Percentiles rank a stretch among this genome's conserved stretches.
Evolutionary conservation across 2,329 filamentous ascomycete species (phyloP).

Genomic region (Davidsoniella virescens): DNA sequence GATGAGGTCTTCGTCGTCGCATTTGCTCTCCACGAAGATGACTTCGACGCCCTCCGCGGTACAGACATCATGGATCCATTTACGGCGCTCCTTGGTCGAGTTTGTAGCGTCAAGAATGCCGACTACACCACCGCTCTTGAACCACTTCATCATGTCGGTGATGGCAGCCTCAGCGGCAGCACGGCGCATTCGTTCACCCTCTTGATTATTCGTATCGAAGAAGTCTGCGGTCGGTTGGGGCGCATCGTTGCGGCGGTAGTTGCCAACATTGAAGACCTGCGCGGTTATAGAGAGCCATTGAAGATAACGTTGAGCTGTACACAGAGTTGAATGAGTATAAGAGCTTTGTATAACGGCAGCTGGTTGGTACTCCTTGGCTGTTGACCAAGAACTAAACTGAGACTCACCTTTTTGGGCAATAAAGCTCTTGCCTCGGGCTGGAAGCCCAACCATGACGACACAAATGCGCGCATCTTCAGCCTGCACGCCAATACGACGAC

Average conservation of each 20-base stretch:
- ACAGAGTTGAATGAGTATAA: background rate
- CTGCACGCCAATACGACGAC: constrained; percentile 51
- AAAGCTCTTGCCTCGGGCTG: constrained; percentile 88
- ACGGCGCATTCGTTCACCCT: constrained; percentile 76
- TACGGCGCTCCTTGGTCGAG: constrained; percentile 73
- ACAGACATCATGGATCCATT: constrained; percentile 80
- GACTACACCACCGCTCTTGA: constrained; percentile 61
- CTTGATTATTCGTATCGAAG: constrained; percentile 79
- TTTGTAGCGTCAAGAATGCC: constrained; percentile 95
- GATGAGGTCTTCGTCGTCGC: constrained; percentile 87
- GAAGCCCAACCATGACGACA: constrained; percentile 96
- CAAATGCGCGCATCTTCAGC: constrained; percentile 93
- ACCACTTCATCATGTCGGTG: constrained; percentile 89
- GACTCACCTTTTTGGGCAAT: constrained; percentile 85
- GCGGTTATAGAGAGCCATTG: constrained; percentile 92
- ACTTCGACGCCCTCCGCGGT: constrained; percentile 66
- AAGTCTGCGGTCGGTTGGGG: constrained; percentile 87
- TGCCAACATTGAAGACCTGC: constrained; percentile 93
- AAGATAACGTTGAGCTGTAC: constrained; percentile 71
- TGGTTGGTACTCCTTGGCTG: background rate
- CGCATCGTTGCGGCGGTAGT: constrained; percentile 77
- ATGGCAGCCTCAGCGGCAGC: constrained; percentile 86
- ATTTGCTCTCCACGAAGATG: constrained; percentile 91
- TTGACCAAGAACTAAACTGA: background rate
- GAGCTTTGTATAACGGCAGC: background rate